Base-by-base conservation (phyloP, 75 land plant species). In the Isoetes taiwanensis region DNA sequence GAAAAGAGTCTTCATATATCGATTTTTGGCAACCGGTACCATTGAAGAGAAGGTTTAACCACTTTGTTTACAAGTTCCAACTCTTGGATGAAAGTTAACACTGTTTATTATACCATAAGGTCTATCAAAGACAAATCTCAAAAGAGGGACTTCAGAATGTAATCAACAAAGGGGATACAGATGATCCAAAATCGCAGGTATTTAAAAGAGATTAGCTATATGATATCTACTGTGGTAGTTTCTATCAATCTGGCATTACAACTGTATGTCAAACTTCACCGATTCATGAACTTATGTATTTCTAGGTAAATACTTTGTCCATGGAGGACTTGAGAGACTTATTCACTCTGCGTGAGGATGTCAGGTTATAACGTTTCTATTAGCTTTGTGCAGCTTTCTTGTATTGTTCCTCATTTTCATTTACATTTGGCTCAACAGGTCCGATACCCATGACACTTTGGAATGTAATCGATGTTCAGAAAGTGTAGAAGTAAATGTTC, bases 121-220 rank as follows among this genome's bases (percentile, higher is more conserved):
- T 93, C 2, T 93, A 76, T 69, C 96, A 93, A 70, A 88, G 98
- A 31, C 98, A 93, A 38, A 84, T 93, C 78, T 87, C 98, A 35
- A 93, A 93, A 68, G 98, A 93, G 77, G 95, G 98, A 32, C 82
- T 93, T 62, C 98, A 93, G 70, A 87, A 93, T 63, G 98, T 93
- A 43, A 84, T 93, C 69, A 86, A 86, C 63, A 77, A 78, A 32
- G 87, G 74, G 55, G 79, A 80, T 50, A 63, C 52, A 28, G 76
- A 83, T 34, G 64, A 61, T 62, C 41, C 50, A 20, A 62, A 52
- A 61, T 28, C 56, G 9, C 77, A 83, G 85, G 94, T 80, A 30
- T 56, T 52, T 66, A 10, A 20, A 29, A n/a, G n/a, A 9, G 39
- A 9, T 37, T 37, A 14, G 9, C 39, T 9, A 37, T 37, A 37